A percentile compares a stretch with the other conserved stretches of the same genome.
These are phyloP conservation scores for Ballota nigra DNA, from an alignment of 257 asterid genomes.

Conservation along the genomic window DNA sequence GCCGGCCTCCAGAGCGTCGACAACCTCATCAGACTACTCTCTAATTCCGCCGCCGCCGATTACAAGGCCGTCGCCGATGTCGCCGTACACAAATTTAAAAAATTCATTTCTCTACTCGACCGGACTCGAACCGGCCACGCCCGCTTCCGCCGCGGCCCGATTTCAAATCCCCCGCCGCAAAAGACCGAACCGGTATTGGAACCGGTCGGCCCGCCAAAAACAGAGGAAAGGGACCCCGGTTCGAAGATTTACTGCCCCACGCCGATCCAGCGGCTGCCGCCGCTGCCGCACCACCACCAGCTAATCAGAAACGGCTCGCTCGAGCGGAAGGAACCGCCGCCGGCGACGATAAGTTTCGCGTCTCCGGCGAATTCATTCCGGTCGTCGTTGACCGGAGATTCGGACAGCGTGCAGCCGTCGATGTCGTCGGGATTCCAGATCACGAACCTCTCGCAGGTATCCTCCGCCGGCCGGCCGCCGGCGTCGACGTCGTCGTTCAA, in stretches of 20 bases:
- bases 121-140: constrained; percentile 86
- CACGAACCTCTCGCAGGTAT: constrained; percentile 64
- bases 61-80: constrained; percentile 67
- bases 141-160: constrained; percentile 89
- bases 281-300: constrained; percentile 65
- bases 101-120: constrained; percentile 72
- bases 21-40: constrained; percentile 62
- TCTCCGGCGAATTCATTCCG: constrained; percentile 58
- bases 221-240: constrained; percentile 29
- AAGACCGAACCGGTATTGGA: constrained; percentile 22
- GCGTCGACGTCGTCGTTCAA: constrained; percentile 56
- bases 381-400: constrained; percentile 80
- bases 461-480: constrained; percentile 67
- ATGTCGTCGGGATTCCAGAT: constrained; percentile 81
- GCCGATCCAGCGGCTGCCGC: constrained; percentile 75
- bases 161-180: constrained; percentile 26
- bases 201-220: background rate
- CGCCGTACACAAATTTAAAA: constrained; percentile 74
- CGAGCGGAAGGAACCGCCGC: constrained; percentile 57
- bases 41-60: constrained; percentile 46
- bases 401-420: constrained; percentile 62
- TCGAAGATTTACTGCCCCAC: constrained; percentile 57
- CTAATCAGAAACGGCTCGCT: constrained; percentile 30
- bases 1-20: constrained; percentile 92
- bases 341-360: constrained; percentile 72